Evolutionary conservation across 495 filamentous ascomycete genomes (phyloP), one percentile per base, ranked within the genome.

Genomic region (Penicillium steckii): DNA sequence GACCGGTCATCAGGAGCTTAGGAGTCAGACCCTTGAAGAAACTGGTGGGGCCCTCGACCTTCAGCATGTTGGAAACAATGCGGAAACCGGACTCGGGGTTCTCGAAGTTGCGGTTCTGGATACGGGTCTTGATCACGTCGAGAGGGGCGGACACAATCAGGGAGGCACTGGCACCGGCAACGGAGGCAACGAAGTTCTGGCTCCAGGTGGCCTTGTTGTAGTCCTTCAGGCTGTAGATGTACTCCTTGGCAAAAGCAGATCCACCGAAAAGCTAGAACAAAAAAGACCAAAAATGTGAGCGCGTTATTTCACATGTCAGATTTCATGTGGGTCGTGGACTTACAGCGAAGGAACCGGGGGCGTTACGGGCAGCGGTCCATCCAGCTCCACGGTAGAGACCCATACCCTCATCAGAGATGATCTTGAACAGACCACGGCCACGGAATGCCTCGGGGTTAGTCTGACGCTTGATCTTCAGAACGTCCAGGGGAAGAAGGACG

Each of bases 101-200:
- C 53, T 99, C 95, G 67, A 99, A 99, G 76, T 99, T 97, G 67
- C 89, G 84, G 77, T 97, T 99, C 78, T 99, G 94, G 66, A 99
- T 97, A 65, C 94, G 83, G 47, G 94, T 99, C 81, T 99, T 99
- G 80, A 99, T 95, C 61, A 99, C 94, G 63, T 99, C 94, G 43
- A 99, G 81, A 17, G 94, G 94, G 13, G 93, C 94, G 27, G 92
- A 97, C 3, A 99, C 91, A 30, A 99, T 65, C 23, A 99, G 77
- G 9, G 91, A 96, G 7, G 94, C 91, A 33, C 88, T 91, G 23
- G 94, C 93, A 71, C 94, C 94, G 53, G 86, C 88, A 55, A 97
- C 89, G 7, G 94, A 97, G 35, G 94, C 94, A 46, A 99, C 82
- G 57, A 99, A 99, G 78, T 99, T 99, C 76, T 99, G 92, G 52